Conservation (phyloP, 2,329 filamentous ascomycete species). For the Hypoxylon sp. region DNA sequence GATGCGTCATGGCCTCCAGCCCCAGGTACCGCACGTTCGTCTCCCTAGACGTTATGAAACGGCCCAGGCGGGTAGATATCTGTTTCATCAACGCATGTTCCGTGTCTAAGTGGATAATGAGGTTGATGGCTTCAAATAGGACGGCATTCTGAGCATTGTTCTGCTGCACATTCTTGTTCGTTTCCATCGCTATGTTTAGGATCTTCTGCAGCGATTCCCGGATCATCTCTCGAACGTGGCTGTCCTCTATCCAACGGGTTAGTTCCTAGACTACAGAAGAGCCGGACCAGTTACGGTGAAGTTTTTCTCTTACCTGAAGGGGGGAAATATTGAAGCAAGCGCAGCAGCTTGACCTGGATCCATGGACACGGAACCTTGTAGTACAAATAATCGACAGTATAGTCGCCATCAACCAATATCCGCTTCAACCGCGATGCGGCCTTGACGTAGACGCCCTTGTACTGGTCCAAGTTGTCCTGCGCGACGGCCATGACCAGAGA, state of each 20-base stretch:
- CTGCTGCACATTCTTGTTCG: constrained; percentile 97
- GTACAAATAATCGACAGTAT: constrained; percentile 90
- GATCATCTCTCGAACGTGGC: constrained; percentile 88
- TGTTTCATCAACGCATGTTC: constrained; percentile 96
- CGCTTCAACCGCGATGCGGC: constrained; percentile 88
- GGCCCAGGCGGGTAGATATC: constrained; percentile 87
- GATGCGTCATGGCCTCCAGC: constrained; percentile 96
- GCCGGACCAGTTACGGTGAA: neutral
- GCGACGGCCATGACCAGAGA: constrained; percentile 94
- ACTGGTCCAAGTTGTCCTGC: constrained; percentile 93
- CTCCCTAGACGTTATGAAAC: constrained; percentile 95
- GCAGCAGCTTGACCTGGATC: constrained; percentile 94
- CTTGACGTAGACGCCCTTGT: constrained; percentile 93
- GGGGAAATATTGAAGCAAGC: constrained; percentile 93
- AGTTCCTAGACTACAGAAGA: constrained; percentile 29
- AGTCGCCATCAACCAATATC: constrained; percentile 89
- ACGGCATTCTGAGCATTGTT: constrained; percentile 99
- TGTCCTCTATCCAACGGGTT: constrained; percentile 72
- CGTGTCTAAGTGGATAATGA: constrained; percentile 96
- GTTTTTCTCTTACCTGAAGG: constrained; percentile 83
- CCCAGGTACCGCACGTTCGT: constrained; percentile 97
- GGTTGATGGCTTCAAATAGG: constrained; percentile 96
- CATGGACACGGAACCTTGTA: constrained; percentile 99
- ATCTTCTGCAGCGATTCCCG: constrained; percentile 91
- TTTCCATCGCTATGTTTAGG: constrained; percentile 87